Evolutionary conservation across 441 rosid genomes (phyloP), one percentile per base, ranked within the genome.

Genomic region (Cnidoscolus chayamansa): DNA sequence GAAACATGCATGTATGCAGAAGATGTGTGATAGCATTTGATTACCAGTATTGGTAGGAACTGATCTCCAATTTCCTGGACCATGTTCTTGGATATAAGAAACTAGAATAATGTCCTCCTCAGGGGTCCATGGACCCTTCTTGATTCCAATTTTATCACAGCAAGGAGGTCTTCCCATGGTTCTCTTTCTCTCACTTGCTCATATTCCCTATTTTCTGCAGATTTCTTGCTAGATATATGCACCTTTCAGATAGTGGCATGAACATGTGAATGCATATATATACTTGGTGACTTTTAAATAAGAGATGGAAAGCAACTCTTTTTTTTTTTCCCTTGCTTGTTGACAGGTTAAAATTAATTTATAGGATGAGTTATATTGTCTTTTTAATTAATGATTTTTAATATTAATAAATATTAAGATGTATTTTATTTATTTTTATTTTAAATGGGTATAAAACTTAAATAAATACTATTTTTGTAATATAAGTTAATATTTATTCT

Each of bases 101-200:
- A 94, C 99, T 19, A 94, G 78, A 74, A 94, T 89, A 85, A 94
- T 89, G 81, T 94, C 99, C 77, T 94, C 98, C 76, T 94, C 98
- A 69, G 99, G 99, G 20, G 99, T 94, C 99, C 99, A 94, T 70
- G 97, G 99, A 70, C 99, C 99, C 84, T 94, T 94, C 92, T 94
- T 94, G 82, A 94, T 84, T 4, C 98, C 94, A 62, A 86, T 85
- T 88, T 92, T 93, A 63, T 92, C 97, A 77, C 98, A 94, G 78
- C 98, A 94, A 73, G 99, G 99, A 84, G 96, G 96, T 77, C 98
- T 90, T 72, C 96, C 97, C 99, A 94, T 94, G 80, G 65, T 15
- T 72, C 55, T 74, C 61, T 72, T 20, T 50, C 47, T 35, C 45
- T 19, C 43, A 20, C n/a, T 58, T 30, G 15, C 32, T 58, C 63